Evolutionary conservation across 2,329 filamentous ascomycete species (phyloP), one percentile per base, ranked within the genome.

Genomic region (Chaetomium sp.): DNA sequence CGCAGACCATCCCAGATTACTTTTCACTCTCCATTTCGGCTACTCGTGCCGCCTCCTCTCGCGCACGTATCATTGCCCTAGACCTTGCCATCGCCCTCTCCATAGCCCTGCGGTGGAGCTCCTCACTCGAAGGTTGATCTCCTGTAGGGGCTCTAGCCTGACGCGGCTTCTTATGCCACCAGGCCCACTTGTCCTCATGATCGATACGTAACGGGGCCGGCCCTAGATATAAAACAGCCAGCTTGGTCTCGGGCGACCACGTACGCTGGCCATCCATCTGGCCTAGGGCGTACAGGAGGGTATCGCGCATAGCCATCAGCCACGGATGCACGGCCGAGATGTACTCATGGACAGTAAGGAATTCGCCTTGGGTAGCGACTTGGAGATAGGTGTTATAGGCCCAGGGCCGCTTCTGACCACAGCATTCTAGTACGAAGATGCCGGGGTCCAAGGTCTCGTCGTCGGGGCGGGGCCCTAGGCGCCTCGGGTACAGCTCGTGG

Each of bases 41-140:
- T 57, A 21, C 55, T 57, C 35, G 35, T 57, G 35, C 55, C 35
- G 33, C 38, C 25, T 57, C 33, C 55, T 57, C 55, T 57, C 38
- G 55, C 38, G 38, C 55, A 38, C 55, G 38, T 57, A 57, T 57
- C 25, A 21, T 25, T 47, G 55, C 55, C 38, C 38, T 38, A 57
- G 55, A 47, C 23, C 35, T 47, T 57, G 55, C 55, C 55, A 31
- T 29, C 55, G 16, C 25, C 38, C 55, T 47, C 35, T 31, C 55
- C 21, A 57, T 47, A 57, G 23, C 13, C 55, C 55, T 31, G 16
- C 55, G 55, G 7, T 31, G 6, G 38, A 16, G 38, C 55, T 57
- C 55, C 55, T 47, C 55, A 47, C 16, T 13, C 55, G 55, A 29
- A 29, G 29, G 35, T 57, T 47, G 38, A 57, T 29, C 25, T 13